Base-by-base conservation (phyloP, 495 filamentous ascomycete genomes). In the Neurospora sp. region DNA sequence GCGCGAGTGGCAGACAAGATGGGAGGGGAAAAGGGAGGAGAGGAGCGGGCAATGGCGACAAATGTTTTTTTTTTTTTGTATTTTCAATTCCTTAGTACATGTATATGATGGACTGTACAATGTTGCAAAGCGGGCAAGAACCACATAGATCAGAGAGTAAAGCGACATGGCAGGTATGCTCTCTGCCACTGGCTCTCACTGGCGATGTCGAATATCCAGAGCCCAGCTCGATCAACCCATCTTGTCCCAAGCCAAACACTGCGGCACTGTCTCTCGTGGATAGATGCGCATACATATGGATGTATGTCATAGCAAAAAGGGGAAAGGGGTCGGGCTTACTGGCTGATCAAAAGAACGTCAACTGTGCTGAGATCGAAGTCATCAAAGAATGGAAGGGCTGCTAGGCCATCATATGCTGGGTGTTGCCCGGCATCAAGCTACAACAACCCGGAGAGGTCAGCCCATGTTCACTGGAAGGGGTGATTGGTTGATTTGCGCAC, bases 321-420 rank as follows among this genome's bases (percentile, higher is more conserved):
- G 73, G 27, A 70, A 53, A 78, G 73, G 77, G 75, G 80, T 70
- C 40, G 71, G 69, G 77, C 94, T 89, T 93, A 97, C 94, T 99
- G 96, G 88, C 93, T 97, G 76, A 99, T 97, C 65, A 99, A 84
- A 68, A 98, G 91, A 75, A 99, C 91, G 82, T 99, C 96, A 48
- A 99, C 95, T 7, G 92, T 97, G 81, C 96, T 97, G 40, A 99
- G 85, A 80, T 99, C 96, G 79, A 98, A 99, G 78, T 99, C 94
- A 79, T 99, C 96, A 79, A 97, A 99, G 85, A 97, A 99, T 0
- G 96, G 96, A 9, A 99, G 89, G 44, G 93, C 91, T 18, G 94
- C 92, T 69, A 98, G 90, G 9, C 96, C 96, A 75, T 98, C 95
- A 79, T 97, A 97, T n/a, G 93, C 96, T 48, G 96, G 94, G 77